phyloP scores from a whole-genome alignment of 75 land plant species.

The Cunninghamia lanceolata region DNA sequence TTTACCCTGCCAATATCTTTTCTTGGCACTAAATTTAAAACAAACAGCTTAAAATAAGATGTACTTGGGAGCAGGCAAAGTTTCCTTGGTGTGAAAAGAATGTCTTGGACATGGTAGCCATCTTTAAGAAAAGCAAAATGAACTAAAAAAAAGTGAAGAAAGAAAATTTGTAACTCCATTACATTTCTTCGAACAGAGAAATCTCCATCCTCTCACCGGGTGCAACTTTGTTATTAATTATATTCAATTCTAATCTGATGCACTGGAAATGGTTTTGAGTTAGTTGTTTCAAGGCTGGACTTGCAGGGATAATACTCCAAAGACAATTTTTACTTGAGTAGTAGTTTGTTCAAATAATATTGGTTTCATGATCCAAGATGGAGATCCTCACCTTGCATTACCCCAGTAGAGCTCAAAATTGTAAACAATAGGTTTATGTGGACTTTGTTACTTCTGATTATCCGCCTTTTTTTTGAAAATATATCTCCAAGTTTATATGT shows the following conservation, averaged over 20 bases:
- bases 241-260: neutral
- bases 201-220: neutral
- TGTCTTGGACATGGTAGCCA: neutral
- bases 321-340: neutral
- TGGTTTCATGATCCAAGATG: neutral
- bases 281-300: neutral
- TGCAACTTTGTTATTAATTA: neutral
- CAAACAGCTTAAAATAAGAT: neutral
- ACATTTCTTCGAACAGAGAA: no score
- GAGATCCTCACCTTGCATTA: no score
- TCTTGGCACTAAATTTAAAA: neutral
- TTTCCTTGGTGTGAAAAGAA: neutral
- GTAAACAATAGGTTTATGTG: neutral
- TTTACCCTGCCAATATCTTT: neutral
- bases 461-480: neutral
- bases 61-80: neutral
- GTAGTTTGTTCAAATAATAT: neutral
- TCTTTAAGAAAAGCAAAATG: neutral
- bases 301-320: neutral
- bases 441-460: neutral
- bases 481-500: neutral
- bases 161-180: neutral
- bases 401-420: neutral
- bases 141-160: no score
- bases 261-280: neutral